Evolutionary conservation across 768 basidiomycete species (phyloP).

Genomic region (Wakefieldia striispora): DNA sequence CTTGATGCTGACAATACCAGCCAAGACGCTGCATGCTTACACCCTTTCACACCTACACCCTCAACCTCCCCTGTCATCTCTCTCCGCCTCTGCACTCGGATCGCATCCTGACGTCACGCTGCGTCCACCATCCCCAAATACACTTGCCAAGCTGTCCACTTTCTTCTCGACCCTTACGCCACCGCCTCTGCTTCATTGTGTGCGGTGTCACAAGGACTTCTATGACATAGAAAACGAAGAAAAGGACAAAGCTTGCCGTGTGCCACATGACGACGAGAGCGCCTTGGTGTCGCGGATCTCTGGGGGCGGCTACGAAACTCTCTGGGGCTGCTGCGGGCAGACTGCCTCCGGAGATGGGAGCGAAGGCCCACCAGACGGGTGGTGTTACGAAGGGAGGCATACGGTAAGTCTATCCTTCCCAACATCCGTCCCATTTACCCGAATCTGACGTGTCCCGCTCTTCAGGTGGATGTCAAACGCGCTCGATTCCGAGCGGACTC

Average conservation of each 20-base stretch:
- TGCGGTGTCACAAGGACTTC: constrained; percentile 69
- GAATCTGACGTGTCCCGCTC: neutral
- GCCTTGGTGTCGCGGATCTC: constrained; percentile 66
- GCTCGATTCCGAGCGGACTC: constrained; percentile 81
- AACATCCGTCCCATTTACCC: neutral
- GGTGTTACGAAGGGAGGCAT: constrained; percentile 84
- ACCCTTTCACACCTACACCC: constrained; percentile 48
- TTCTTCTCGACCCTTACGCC: constrained; percentile 66
- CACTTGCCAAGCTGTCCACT: constrained; percentile 45
- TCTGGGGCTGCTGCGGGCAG: constrained; percentile 73
- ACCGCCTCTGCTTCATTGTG: constrained; percentile 70
- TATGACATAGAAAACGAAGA: constrained; percentile 66
- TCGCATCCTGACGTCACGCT: constrained; percentile 9
- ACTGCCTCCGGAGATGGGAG: constrained; percentile 75
- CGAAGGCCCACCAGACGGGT: constrained; percentile 81
- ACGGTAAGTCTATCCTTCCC: constrained; percentile 39
- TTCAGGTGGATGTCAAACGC: constrained; percentile 67
- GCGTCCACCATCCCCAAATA: constrained; percentile 33
- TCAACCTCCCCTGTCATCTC: neutral
- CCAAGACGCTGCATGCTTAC: constrained; percentile 65
- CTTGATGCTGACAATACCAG: constrained; percentile 58
- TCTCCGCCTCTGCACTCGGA: constrained; percentile 4
- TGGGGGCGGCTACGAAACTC: constrained; percentile 44
- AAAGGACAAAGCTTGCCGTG: constrained; percentile 61
- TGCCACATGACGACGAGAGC: constrained; percentile 80